Base-by-base conservation (phyloP, 2,329 filamentous ascomycete species). In the Cercospora sp. region DNA sequence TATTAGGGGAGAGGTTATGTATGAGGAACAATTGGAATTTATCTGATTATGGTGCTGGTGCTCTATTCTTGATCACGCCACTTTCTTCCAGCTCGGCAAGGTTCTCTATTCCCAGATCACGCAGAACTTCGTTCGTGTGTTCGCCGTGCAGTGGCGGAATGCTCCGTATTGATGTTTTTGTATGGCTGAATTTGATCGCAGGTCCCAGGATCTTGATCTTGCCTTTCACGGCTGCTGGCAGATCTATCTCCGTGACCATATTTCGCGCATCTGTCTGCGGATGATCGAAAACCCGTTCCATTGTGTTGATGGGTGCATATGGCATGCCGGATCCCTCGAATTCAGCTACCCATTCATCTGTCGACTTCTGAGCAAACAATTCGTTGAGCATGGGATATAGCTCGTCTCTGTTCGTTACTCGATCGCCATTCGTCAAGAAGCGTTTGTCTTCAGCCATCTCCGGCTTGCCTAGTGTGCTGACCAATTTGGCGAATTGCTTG, bases 221-320 rank as follows among this genome's bases (percentile, higher is more conserved):
- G 10, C 70, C 71, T 10, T 31, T 61, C 18, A 63, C 67, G 2
- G 71, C 68, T 33, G 68, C 63, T 26, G 60, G 61, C 23, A 70
- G 20, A 10, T 64, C 51, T n/a, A 74, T 53, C 57, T 72, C 66
- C 26, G 69, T 63, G 12, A 76, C 67, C 72, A 76, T 73, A 20
- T 78, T 71, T 28, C 81, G 75, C 0, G 81, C 82, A 18, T 70
- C 48, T 0, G 79, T 79, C 69, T 85, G 82, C 5, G 81, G 80
- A 69, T 84, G 82, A 5, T 75, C 70, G 67, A 84, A 83, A 0
- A 80, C 81, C 30, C 75, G 73, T 67, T 84, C 77, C 48, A 84
- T 79, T 2, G 74, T 81, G 68, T 84, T 85, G 42, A 84, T 81
- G 1, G 82, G 79, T 0, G 79, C 82, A 63, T 84, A 82, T 0